Percentiles rank a stretch among this genome's conserved stretches.
phyloP scores from a whole-genome alignment of 129 eudicot species.

The Saussurea involucrata region DNA sequence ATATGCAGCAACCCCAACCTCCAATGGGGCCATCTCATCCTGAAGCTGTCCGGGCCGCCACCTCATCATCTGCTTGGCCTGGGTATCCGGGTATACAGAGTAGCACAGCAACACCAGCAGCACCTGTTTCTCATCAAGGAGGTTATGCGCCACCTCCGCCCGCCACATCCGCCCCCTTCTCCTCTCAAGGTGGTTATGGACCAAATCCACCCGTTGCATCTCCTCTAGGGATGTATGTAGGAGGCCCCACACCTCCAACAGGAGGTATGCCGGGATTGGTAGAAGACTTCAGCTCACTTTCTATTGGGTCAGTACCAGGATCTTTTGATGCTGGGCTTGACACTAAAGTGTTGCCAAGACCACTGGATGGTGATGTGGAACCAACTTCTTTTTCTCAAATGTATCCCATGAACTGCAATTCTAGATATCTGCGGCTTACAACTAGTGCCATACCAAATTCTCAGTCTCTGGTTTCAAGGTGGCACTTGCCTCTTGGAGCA shows the following conservation, averaged over 20 bases:
- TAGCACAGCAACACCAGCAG: constrained; percentile 33
- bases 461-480: constrained; percentile 82
- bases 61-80: constrained; percentile 45
- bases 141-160: constrained; percentile 49
- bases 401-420: constrained; percentile 72
- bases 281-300: constrained; percentile 81
- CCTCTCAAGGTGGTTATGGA: constrained; percentile 51
- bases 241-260: constrained; percentile 61
- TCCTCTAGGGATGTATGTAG: constrained; percentile 41
- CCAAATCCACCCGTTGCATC: constrained; percentile 52
- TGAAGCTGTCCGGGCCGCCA: constrained; percentile 35
- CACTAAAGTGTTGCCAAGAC: constrained; percentile 72
- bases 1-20: constrained; percentile 43
- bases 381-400: constrained; percentile 52
- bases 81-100: constrained; percentile 52
- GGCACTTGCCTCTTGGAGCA: constrained; percentile 96
- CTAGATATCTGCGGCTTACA: constrained; percentile 78
- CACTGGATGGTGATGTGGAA: constrained; percentile 82
- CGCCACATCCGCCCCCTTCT: constrained; percentile 43
- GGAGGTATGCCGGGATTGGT: constrained; percentile 48
- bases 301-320: constrained; percentile 76
- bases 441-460: constrained; percentile 84
- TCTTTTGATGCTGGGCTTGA: constrained; percentile 82
- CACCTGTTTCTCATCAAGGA: constrained; percentile 38
- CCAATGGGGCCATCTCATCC: constrained; percentile 50